These are phyloP conservation scores for Chrysoporthe austroafricana DNA, from an alignment of 2,329 filamentous ascomycete genomes.

Conservation along the genomic window DNA sequence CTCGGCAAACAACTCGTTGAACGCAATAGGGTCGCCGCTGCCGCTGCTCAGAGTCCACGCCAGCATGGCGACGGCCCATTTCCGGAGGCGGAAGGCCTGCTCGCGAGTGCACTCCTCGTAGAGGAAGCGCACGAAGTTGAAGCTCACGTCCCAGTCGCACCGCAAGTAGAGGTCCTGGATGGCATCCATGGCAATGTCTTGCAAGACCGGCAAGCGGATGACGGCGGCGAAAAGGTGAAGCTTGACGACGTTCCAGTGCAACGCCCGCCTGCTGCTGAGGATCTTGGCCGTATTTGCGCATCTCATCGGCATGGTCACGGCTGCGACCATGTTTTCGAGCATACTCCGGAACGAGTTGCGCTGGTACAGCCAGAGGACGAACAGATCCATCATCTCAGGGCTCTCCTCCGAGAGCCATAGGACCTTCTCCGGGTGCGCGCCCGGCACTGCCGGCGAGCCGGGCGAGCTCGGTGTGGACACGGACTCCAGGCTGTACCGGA, in stretches of 20 bases:
- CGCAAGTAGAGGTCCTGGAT: constrained; percentile 63
- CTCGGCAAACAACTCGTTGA: constrained; percentile 30
- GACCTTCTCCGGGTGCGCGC: constrained; percentile 30
- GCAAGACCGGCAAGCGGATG: constrained; percentile 53
- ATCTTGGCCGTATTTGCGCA: constrained; percentile 32
- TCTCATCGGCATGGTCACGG: constrained; percentile 31
- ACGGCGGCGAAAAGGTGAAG: constrained; percentile 61
- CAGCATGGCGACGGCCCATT: constrained; percentile 64
- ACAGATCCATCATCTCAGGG: constrained; percentile 56
- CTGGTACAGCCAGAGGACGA: constrained; percentile 57
- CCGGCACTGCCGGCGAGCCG: constrained; percentile 8
- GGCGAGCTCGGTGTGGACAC: constrained; percentile 38
- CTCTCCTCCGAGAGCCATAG: constrained; percentile 51
- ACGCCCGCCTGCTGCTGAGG: constrained; percentile 39
- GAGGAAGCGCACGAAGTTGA: constrained; percentile 54
- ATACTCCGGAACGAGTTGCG: constrained; percentile 46
- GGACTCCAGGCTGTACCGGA: constrained; percentile 46
- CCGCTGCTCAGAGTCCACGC: constrained; percentile 54
- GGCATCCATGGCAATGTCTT: constrained; percentile 62
- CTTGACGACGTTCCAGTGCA: constrained; percentile 61
- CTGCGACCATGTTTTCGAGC: constrained; percentile 46
- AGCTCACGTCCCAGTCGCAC: constrained; percentile 61
- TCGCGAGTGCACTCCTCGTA: constrained; percentile 57
- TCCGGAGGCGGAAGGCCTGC: constrained; percentile 56
- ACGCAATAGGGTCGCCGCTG: constrained; percentile 34